Percentiles rank a stretch among this genome's conserved stretches.
Conservation (phyloP, 768 basidiomycete genomes). For the Suillus discolor region DNA sequence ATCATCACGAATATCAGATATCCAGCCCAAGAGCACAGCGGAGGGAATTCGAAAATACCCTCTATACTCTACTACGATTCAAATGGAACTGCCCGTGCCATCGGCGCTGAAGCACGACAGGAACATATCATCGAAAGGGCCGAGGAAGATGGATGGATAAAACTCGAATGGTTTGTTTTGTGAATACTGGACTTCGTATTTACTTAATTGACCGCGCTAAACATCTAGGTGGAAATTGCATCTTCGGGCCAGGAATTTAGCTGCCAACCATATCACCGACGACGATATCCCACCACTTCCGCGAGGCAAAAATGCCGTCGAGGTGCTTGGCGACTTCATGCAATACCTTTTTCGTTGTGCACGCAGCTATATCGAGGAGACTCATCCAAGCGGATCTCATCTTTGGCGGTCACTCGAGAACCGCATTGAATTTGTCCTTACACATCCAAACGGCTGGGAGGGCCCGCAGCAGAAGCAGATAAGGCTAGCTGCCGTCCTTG, state of each 20-base stretch:
- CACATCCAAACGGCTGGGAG: conserved; percentile 71
- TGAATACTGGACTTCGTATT: neutral
- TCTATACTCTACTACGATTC: conserved; percentile 50
- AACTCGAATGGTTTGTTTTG: conserved; percentile 43
- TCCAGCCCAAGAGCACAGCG: conserved; percentile 45
- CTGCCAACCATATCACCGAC: conserved; percentile 32
- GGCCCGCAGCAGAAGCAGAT: conserved; percentile 59
- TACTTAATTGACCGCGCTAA: neutral
- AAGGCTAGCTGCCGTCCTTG: conserved; percentile 52
- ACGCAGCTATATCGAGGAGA: conserved; percentile 48
- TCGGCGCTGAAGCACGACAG: conserved; percentile 47
- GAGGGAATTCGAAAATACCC: conserved; percentile 51
- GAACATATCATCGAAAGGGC: conserved; percentile 42
- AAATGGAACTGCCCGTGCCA: conserved; percentile 39
- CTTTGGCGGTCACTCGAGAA: conserved; percentile 49
- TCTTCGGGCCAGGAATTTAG: conserved; percentile 38
- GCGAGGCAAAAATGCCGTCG: conserved; percentile 39
- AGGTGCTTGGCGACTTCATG: conserved; percentile 51
- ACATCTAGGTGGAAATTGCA: conserved; percentile 39
- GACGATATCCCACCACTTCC: conserved; percentile 45
- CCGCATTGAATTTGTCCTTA: conserved; percentile 52
- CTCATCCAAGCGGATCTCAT: conserved; percentile 42
- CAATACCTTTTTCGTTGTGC: conserved; percentile 47
- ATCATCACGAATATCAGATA: conserved; percentile 25
- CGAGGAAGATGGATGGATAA: conserved; percentile 47